Conservation (phyloP, 2,329 filamentous ascomycete genomes). For the Fusarium protoensiforme region DNA sequence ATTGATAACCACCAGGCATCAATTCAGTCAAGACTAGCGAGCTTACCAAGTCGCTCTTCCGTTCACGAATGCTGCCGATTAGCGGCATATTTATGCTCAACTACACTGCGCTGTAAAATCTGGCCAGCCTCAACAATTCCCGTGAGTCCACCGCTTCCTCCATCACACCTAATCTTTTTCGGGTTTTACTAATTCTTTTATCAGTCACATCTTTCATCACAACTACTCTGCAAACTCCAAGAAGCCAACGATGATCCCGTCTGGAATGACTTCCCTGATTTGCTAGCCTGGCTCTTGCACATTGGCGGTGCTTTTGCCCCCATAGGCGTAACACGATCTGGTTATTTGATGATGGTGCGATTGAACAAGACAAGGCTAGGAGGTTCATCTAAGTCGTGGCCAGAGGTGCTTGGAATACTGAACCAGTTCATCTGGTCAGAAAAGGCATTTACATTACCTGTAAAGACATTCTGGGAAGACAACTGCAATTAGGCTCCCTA, state of each 20-base stretch:
- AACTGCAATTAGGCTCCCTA: not conserved
- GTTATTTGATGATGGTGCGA: conserved; percentile 42
- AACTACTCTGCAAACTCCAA: conserved; percentile 48
- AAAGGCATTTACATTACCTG: conserved; percentile 46
- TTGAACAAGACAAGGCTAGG: conserved; percentile 30
- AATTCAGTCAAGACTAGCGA: conserved; percentile 53
- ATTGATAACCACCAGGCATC: conserved; percentile 56
- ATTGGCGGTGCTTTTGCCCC: conserved; percentile 53
- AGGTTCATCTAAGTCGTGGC: conserved; percentile 44
- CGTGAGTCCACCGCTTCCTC: conserved; percentile 41
- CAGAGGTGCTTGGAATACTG: conserved; percentile 44
- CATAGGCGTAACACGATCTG: conserved; percentile 39
- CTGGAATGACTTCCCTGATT: conserved; percentile 47
- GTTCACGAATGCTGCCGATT: conserved; percentile 50
- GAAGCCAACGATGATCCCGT: conserved; percentile 38
- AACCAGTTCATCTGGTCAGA: conserved; percentile 55
- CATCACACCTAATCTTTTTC: not conserved
- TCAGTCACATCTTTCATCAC: conserved; percentile 45
- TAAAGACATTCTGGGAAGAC: conserved; percentile 49
- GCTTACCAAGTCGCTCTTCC: conserved; percentile 34
- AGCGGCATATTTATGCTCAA: conserved; percentile 54
- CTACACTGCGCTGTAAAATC: conserved; percentile 53
- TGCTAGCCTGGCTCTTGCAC: conserved; percentile 51
- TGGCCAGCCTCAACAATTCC: conserved; percentile 54
- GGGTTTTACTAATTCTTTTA: not conserved